phyloP scores from a whole-genome alignment of 176 grass and related monocot species.

The Juncus inflexus region DNA sequence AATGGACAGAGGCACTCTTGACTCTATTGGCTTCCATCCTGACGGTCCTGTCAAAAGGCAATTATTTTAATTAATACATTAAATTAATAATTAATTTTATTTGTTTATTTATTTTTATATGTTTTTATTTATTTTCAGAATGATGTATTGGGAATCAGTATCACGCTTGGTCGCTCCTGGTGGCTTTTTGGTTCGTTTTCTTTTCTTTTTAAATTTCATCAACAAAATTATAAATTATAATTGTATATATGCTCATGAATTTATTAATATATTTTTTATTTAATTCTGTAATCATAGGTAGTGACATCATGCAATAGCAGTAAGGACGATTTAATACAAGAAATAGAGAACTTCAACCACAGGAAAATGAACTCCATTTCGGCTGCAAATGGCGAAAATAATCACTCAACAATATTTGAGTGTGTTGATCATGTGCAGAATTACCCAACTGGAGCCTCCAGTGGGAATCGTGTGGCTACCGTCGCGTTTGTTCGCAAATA shows the following conservation, averaged over 20 bases:
- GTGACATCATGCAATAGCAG: slow-evolving; percentile 89
- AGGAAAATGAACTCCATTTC: slow-evolving; percentile 28
- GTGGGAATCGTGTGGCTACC: slow-evolving; percentile 79
- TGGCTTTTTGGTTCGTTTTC: slow-evolving; percentile 64
- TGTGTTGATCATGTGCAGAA: slow-evolving; percentile 84
- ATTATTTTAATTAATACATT: not conserved
- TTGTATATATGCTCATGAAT: not conserved
- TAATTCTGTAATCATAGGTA: slow-evolving; percentile 36
- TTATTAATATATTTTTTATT: slow-evolving; percentile 12
- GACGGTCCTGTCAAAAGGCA: slow-evolving; percentile 91
- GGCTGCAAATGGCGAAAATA: slow-evolving; percentile 27
- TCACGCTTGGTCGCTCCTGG: slow-evolving; percentile 69
- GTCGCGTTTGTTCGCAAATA: slow-evolving; percentile 53
- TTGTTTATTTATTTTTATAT: not conserved
- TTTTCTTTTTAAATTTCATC: slow-evolving; percentile 4
- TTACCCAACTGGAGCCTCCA: slow-evolving; percentile 73
- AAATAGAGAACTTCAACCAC: slow-evolving; percentile 64
- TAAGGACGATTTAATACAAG: slow-evolving; percentile 76
- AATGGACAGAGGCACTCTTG: slow-evolving; percentile 92
- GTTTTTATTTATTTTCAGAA: slow-evolving; percentile 34
- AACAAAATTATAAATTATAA: not conserved
- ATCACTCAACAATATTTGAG: slow-evolving; percentile 35
- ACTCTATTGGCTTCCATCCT: slow-evolving; percentile 74
- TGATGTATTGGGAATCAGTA: slow-evolving; percentile 80
- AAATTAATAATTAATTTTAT: not conserved